Conservation (phyloP, 768 basidiomycete species). For the Naganishia kalamii region DNA sequence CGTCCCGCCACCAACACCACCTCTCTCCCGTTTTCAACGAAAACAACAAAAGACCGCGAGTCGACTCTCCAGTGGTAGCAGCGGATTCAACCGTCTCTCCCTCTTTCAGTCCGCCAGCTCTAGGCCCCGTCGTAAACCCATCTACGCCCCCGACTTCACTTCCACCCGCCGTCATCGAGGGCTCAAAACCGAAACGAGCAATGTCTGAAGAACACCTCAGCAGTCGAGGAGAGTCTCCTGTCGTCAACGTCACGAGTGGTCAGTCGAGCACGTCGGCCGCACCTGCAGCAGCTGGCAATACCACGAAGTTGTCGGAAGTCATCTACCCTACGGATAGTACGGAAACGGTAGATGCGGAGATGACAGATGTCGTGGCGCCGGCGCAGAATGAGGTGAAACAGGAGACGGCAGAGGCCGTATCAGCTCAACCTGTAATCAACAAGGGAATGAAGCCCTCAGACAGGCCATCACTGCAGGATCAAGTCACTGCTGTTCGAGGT, state of each 20-base stretch:
- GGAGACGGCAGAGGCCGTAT: neutral
- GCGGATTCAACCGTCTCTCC: neutral
- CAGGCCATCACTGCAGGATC: conserved; percentile 13
- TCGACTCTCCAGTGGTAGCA: neutral
- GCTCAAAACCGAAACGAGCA: conserved; percentile 18
- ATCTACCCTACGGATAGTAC: neutral
- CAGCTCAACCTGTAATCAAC: neutral
- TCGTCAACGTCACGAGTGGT: conserved; percentile 15
- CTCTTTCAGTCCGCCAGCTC: neutral
- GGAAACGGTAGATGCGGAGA: neutral
- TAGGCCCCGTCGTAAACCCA: neutral
- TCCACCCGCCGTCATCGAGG: conserved; percentile 1
- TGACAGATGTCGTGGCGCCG: neutral
- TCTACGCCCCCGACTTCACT: neutral
- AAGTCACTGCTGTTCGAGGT: conserved; percentile 17
- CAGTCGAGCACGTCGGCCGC: neutral
- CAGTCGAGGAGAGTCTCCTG: conserved; percentile 16
- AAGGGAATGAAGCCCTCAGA: neutral
- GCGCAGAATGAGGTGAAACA: too few relatives aligned
- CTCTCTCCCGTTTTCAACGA: conserved; percentile 8
- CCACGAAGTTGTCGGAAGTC: neutral
- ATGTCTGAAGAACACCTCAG: conserved; percentile 24
- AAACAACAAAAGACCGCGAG: conserved; percentile 14
- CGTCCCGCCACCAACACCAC: neutral
- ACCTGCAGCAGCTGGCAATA: neutral